phyloP scores from a whole-genome alignment of 164 flowering plant species.

The Hamamelis virginiana region DNA sequence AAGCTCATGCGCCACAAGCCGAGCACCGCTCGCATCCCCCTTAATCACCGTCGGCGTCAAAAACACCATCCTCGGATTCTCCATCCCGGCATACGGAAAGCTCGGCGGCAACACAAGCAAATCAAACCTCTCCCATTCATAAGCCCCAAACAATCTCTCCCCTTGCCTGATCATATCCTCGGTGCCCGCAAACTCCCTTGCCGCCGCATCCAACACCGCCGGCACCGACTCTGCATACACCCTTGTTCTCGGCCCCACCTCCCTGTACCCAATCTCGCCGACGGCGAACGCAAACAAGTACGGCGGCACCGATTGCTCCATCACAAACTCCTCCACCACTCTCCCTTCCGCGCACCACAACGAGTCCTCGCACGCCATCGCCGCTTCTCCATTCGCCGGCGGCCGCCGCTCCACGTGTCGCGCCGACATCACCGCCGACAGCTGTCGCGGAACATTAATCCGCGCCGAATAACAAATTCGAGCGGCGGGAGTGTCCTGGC shows the following conservation, averaged over 20 bases:
- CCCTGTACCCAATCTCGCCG: slow-evolving; percentile 70
- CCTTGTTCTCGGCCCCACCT: slow-evolving; percentile 89
- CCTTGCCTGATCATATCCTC: slow-evolving; percentile 93
- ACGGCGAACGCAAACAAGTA: slow-evolving; percentile 92
- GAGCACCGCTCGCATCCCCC: slow-evolving; percentile 87
- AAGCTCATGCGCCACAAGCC: slow-evolving; percentile 95
- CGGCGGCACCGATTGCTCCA: slow-evolving; percentile 92
- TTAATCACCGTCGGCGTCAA: slow-evolving; percentile 93
- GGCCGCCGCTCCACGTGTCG: slow-evolving; percentile 56
- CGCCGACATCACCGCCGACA: slow-evolving; percentile 87
- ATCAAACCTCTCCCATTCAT: slow-evolving; percentile 97
- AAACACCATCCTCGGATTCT: slow-evolving; percentile 95
- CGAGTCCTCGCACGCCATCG: slow-evolving; percentile 39
- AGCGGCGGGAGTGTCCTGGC: slow-evolving; percentile 95
- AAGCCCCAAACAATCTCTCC: slow-evolving; percentile 81
- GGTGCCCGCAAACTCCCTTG: slow-evolving; percentile 79
- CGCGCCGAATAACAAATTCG: slow-evolving; percentile 58
- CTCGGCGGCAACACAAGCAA: slow-evolving; percentile 94
- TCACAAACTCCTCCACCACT: slow-evolving; percentile 84
- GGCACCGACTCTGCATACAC: slow-evolving; percentile 68
- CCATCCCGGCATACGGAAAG: slow-evolving; percentile 98
- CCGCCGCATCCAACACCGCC: slow-evolving; percentile 67
- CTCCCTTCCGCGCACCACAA: slow-evolving; percentile 78
- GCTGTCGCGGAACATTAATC: slow-evolving; percentile 62
- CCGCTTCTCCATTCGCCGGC: slow-evolving; percentile 47